These are phyloP conservation scores for Chionographis japonica DNA, from an alignment of 106 monocot species.

Conservation along the genomic window DNA sequence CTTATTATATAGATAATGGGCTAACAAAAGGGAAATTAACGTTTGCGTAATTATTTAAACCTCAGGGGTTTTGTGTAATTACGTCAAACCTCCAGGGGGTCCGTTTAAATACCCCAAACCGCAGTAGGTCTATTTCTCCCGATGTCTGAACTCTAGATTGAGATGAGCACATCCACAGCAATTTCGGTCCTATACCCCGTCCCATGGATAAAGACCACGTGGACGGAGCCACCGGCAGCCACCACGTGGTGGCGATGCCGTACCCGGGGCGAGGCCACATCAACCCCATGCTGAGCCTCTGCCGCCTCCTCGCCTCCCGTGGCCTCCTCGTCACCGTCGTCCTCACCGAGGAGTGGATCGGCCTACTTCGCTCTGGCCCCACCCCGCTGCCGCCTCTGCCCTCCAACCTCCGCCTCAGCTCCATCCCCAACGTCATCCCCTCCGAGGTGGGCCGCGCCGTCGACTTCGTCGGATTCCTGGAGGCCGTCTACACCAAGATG, in stretches of 20 bases:
- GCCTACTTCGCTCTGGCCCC: slow-evolving; percentile 11
- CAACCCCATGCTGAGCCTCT: slow-evolving; percentile 58
- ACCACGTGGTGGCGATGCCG: slow-evolving; percentile 46
- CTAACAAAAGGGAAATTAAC: too few relatives aligned
- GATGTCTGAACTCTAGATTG: too few relatives aligned
- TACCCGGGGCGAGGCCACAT: slow-evolving; percentile 69
- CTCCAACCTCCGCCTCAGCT: slow-evolving; percentile 10
- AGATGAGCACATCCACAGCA: too few relatives aligned
- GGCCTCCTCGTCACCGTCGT: slow-evolving; percentile 35
- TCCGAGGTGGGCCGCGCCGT: slow-evolving; percentile 32
- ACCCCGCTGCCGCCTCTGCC: not conserved
- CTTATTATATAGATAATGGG: too few relatives aligned
- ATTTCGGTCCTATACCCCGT: too few relatives aligned
- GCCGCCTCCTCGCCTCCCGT: slow-evolving; percentile 34
- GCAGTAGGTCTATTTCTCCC: too few relatives aligned
- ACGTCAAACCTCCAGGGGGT: too few relatives aligned
- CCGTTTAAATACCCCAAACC: too few relatives aligned
- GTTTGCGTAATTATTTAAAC: too few relatives aligned
- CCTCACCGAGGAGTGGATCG: slow-evolving; percentile 52
- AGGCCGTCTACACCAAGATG: slow-evolving; percentile 45
- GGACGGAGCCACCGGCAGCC: too few relatives aligned
- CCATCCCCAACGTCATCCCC: slow-evolving; percentile 48
- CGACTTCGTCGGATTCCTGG: slow-evolving; percentile 23
- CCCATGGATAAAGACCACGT: too few relatives aligned
- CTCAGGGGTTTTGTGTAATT: too few relatives aligned